Evolutionary conservation across 176 grass and related monocot species (phyloP), one percentile per base, ranked within the genome.

Genomic region (Oryza glumipatula): DNA sequence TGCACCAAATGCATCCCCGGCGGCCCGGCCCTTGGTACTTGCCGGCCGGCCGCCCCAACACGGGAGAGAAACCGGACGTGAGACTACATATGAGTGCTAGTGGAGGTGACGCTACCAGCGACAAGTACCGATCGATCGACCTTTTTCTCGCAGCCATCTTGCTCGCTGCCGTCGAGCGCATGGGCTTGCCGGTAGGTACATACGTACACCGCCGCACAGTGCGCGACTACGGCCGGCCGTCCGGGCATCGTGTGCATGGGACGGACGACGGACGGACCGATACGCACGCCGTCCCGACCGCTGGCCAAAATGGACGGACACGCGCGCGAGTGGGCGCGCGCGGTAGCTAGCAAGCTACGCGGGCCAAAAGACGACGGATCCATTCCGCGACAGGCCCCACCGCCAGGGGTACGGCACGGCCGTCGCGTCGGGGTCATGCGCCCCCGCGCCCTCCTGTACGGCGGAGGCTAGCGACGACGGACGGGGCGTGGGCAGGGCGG

Each of bases 341-440:
- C 38, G 26, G 26, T 26, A 26, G 26, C 38, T 39, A 39, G 6
- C 38, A 9, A 41, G 17, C 6, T 60, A 60, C 56, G 56, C 19
- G 19, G 58, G 56, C 2, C 58, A 63, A 41, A 77, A 32, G 10
- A 68, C 35, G 52, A 64, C 41, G 56, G 67, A 54, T 63, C 86
- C 80, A 33, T 10, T 26, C n/a, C 19, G 24, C 65, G 72, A 73
- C 88, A 83, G 80, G 79, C 68, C 39, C 58, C 44, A 15, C 39
- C 64, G 22, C 84, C 74, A 83, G 88, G 84, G 48, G 74, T 68
- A 75, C 88, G 88, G 78, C 72, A 21, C 66, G 73, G 1, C 56
- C 35, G 83, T 82, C 78, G 46, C 54, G 56, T 89, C 78, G 67
- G 65, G 77, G 3, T 82, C 82, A 75, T 75, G 76, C 46, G 52